Percentiles rank a stretch among this genome's conserved stretches.
Evolutionary conservation across 495 filamentous ascomycete genomes (phyloP).

Genomic region (Haplographium delicatum): DNA sequence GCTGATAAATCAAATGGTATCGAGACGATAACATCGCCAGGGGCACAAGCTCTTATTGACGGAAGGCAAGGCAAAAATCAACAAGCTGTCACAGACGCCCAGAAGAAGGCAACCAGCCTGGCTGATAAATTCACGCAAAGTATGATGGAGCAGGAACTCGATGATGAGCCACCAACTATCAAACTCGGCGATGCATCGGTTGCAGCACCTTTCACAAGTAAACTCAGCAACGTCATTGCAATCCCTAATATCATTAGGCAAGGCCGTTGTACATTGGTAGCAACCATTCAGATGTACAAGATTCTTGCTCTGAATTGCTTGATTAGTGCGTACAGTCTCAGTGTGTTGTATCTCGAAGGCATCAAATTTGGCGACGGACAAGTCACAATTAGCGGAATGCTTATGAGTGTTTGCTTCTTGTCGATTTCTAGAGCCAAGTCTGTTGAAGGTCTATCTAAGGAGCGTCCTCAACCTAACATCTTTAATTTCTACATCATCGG

Average conservation of each 20-base stretch:
- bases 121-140: slow-evolving; percentile 81
- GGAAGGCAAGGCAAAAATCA: slow-evolving; percentile 49
- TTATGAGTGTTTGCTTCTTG: slow-evolving; percentile 99
- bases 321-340: slow-evolving; percentile 96
- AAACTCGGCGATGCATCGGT: slow-evolving; percentile 98
- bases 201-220: slow-evolving; percentile 95
- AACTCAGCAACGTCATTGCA: slow-evolving; percentile 92
- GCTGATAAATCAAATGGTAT: slow-evolving; percentile 47
- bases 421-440: slow-evolving; percentile 93
- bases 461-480: slow-evolving; percentile 96
- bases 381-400: slow-evolving; percentile 97
- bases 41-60: slow-evolving; percentile 63
- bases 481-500: slow-evolving; percentile 99
- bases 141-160: slow-evolving; percentile 87
- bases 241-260: slow-evolving; percentile 98
- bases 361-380: slow-evolving; percentile 99
- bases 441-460: slow-evolving; percentile 92
- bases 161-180: slow-evolving; percentile 91
- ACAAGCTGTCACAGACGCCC: slow-evolving; percentile 52
- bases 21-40: slow-evolving; percentile 64
- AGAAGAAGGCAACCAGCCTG: slow-evolving; percentile 66
- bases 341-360: slow-evolving; percentile 92
- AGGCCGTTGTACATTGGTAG: slow-evolving; percentile 92
- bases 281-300: slow-evolving; percentile 99
- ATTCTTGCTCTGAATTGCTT: slow-evolving; percentile 97